Base-by-base conservation (phyloP, 768 basidiomycete genomes). In the Lactarius deliciosus region DNA sequence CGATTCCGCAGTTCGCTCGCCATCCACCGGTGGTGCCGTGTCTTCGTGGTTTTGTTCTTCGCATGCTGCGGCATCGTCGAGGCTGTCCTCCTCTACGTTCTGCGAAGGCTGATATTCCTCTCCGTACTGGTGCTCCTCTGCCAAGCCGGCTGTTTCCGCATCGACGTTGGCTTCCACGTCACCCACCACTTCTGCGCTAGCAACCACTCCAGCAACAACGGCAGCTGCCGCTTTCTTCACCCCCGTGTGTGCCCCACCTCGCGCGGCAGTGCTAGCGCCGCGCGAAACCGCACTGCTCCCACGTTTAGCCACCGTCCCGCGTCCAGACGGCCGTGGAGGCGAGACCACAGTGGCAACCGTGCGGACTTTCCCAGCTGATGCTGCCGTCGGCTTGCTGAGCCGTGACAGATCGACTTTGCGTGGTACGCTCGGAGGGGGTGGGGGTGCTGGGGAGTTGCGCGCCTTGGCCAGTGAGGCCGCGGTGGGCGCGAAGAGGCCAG, bases 321-420 rank as follows among this genome's bases (percentile, higher is more conserved):
- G 75, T 65, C 13, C 81, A 68, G 72, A 63, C 40, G 75, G 72
- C 30, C 70, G 68, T 56, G 47, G 32, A 59, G 32, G 47, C 38
- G 68, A 16, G 30, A 28, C 56, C 11, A 71, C 58, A 9, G 57
- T 71, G 4, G 75, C 68, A n/a, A 79, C 74, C 16, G 57, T 41
- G 20, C 86, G 82, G 25, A 83, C 84, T 73, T 85, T 88, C 28
- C 85, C 86, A 65, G 89, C 73, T 1, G 89, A 90, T 32, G 91
- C 88, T 11, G 90, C 90, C 1, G 91, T 92, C n/a, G 91, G 91
- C 75, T 91, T 91, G 76, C 85, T 90, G 53, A 92, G 78, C 60
- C 91, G 82, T 65, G 90, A 88, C 16, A 72, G 65, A 13, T 87
- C 80, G 0, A 81, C 81, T 57, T 78, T 83, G 65, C 80, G 80